These are phyloP conservation scores for Hericium rajendrae DNA, from an alignment of 768 basidiomycete species.

Conservation along the genomic window DNA sequence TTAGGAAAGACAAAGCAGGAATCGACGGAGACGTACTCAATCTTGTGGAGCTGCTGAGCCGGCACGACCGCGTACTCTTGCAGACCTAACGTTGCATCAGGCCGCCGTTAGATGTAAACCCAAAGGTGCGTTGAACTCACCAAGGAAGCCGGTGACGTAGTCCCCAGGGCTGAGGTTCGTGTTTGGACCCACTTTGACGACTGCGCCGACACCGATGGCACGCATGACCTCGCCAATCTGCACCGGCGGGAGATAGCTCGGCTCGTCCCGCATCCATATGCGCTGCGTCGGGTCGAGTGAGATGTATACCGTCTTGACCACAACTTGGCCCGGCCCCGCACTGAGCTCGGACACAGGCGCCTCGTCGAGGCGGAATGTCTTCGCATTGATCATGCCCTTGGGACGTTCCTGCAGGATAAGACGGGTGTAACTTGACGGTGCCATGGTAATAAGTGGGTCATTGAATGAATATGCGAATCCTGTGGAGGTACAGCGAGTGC, in stretches of 20 bases:
- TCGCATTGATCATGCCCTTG: conserved; percentile 50
- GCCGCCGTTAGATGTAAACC: not conserved
- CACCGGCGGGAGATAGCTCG: conserved; percentile 52
- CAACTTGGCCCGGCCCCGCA: conserved; percentile 41
- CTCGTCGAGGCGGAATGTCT: conserved; percentile 61
- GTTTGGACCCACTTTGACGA: conserved; percentile 39
- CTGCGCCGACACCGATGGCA: conserved; percentile 52
- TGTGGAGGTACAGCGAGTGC: no score
- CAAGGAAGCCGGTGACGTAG: conserved; percentile 49
- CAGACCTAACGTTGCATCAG: conserved; percentile 46
- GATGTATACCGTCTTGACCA: conserved; percentile 74
- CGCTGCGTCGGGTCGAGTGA: conserved; percentile 88
- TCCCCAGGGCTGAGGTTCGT: conserved; percentile 57
- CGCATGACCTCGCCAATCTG: conserved; percentile 55
- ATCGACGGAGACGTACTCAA: conserved; percentile 37
- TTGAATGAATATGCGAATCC: not conserved
- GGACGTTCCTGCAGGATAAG: conserved; percentile 77
- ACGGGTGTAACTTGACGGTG: conserved; percentile 35
- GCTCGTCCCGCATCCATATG: conserved; percentile 62
- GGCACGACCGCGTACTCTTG: conserved; percentile 60
- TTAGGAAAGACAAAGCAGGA: not conserved
- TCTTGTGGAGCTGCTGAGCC: conserved; percentile 39
- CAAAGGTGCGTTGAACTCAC: conserved; percentile 29
- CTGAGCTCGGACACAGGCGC: conserved; percentile 40
- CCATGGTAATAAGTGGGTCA: not conserved